phyloP scores from a whole-genome alignment of 805 yeast species.

The Vanderwaltozyma tropicalis region DNA sequence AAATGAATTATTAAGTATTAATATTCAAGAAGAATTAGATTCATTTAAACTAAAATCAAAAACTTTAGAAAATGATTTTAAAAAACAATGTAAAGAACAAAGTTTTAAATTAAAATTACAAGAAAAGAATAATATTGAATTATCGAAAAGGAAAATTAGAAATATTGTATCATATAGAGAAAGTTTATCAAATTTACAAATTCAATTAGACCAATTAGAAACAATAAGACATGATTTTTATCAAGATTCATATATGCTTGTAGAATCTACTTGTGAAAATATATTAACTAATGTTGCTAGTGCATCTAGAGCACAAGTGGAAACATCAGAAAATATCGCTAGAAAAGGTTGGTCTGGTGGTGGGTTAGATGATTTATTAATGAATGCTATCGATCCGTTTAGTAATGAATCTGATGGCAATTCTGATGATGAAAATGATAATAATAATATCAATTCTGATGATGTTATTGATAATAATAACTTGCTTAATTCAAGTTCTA shows the following conservation, averaged over 20 bases:
- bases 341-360: conserved; percentile 83
- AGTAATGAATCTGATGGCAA: conserved; percentile 18
- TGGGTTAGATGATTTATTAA: conserved; percentile 61
- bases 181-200: conserved; percentile 56
- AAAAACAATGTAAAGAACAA: conserved; percentile 41
- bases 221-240: conserved; percentile 65
- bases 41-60: conserved; percentile 36
- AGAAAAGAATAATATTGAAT: conserved; percentile 49
- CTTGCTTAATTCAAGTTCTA: too few species aligned
- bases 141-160: conserved; percentile 50
- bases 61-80: conserved; percentile 44
- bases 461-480: too few species aligned
- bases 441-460: too few species aligned
- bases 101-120: conserved; percentile 44
- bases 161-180: conserved; percentile 59
- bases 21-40: conserved; percentile 37
- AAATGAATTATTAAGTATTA: conserved; percentile 43
- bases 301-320: conserved; percentile 68
- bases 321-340: conserved; percentile 70
- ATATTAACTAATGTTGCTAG: conserved; percentile 50
- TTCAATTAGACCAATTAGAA: conserved; percentile 72
- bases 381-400: conserved; percentile 59
- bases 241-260: conserved; percentile 48
- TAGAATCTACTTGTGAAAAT: conserved; percentile 49
- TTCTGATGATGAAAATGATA: background rate